Evolutionary conservation across 805 yeast species (phyloP), one percentile per base, ranked within the genome.

Genomic region (Zygoascus ofunaensis): DNA sequence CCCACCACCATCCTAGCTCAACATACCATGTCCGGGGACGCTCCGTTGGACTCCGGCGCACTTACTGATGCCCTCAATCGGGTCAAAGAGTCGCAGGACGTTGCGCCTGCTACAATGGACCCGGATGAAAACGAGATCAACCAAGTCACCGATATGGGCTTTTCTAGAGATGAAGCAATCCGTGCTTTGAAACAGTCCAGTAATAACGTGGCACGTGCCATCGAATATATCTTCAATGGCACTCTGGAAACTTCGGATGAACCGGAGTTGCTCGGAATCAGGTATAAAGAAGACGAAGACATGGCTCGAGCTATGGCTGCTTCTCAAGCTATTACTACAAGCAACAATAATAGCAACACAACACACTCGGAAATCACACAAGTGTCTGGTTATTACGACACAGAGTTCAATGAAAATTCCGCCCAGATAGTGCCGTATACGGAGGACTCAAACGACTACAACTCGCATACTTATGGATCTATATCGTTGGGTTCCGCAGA

Each of bases 131-230:
- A 48, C 8, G 30, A 46, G 12, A 50, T 53, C 32, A 21, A 28
- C 19, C 51, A 48, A 42, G 49, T 59, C 38, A 50, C 49, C 26
- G 64, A 60, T 19, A 60, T 60, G 64, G 64, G 64, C 23, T 55
- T 60, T 42, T 34, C 47, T 37, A 48, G 54, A 1, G 55, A 53
- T 12, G 57, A 53, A 20, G 64, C 63, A 20, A 28, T 47, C 14
- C 33, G 42, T 18, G 63, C 62, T 12, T 45, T 59, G 33, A 36
- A 55, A 58, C 33, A 44, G 19, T 52, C 55, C 12, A 49, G 48
- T 12, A 44, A 53, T 30, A 56, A 59, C 39, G 53, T 59, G 7
- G 50, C 48, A 12, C 45, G 48, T 17, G 63, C 63, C 7, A 46
- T 59, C 18, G 61, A 58, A 39, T 57, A 49, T 39, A 57, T 59